phyloP scores from a whole-genome alignment of 306 rosid genomes.

The Pueraria montana region DNA sequence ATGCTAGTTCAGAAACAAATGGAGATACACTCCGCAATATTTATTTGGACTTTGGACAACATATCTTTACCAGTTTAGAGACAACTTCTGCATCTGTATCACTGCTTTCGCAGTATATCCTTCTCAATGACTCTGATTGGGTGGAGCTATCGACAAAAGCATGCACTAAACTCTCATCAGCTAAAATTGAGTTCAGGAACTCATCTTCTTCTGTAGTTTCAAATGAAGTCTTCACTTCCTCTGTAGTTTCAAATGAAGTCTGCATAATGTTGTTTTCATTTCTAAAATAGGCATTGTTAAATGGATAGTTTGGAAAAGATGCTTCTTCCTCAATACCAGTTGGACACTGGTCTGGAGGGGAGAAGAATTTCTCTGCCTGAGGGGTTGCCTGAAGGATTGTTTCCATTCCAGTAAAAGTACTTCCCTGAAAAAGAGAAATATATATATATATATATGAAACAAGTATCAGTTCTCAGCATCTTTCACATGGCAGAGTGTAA shows the following conservation, averaged over 20 bases:
- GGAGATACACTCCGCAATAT: conserved; percentile 31
- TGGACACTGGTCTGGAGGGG: background rate
- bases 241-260: background rate
- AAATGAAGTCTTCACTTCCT: background rate
- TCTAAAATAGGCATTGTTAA: background rate
- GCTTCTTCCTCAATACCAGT: background rate
- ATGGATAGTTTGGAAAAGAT: background rate
- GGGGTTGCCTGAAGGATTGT: background rate
- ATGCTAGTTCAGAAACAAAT: conserved; percentile 16
- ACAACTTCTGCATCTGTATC: conserved; percentile 52
- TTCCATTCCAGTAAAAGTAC: background rate
- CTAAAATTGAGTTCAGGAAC: background rate
- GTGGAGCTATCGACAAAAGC: conserved; percentile 2
- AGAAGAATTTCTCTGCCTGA: background rate
- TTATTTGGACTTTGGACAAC: conserved; percentile 25
- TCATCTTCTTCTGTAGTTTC: background rate
- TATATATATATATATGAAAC: background rate
- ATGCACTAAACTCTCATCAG: background rate
- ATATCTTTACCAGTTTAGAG: conserved; percentile 53
- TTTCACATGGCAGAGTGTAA: conserved; percentile 13
- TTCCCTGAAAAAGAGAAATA: conserved; percentile 50
- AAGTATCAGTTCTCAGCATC: background rate
- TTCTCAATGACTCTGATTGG: too few species aligned
- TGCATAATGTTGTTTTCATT: conserved; percentile 1
- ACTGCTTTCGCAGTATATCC: conserved; percentile 40